Base-by-base conservation (phyloP, 2,329 filamentous ascomycete species). In the Ascocoryne sarcoides region DNA sequence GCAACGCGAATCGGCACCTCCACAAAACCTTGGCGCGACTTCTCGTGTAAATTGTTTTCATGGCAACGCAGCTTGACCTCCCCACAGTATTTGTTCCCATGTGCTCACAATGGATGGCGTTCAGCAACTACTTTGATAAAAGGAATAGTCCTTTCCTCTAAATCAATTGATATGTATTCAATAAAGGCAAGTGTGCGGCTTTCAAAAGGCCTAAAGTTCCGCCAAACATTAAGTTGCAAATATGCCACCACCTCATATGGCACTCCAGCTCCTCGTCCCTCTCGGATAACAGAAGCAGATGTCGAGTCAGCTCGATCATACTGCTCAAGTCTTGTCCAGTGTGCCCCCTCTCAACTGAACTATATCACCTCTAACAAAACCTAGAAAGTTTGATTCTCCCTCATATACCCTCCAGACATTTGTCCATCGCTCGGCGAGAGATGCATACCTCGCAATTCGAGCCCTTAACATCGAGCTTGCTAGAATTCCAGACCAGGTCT, bases 391-490 rank as follows among this genome's bases (percentile, higher is more conserved):
- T 63, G 92, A 98, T 63, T 82, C 88, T 40, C 85, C 93, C 48
- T 88, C 92, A 12, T 86, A 87, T 60, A 75, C 92, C 26, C 77
- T 95, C 44, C 81, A 85, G 48, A 82, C 85, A 46, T 95, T 95
- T 64, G 75, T 95, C 46, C 88, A 87, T 1, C 69, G 68, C 3
- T 71, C 80, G 20, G 73, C 82, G 10, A 80, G 79, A 55, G 81
- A 93, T 62, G 82, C 86, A 51, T 95, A 96, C 65, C 76, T 94
- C 52, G 87, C 89, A 44, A 78, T 98, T 43, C 84, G 90, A 48
- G 84, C 89, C 37, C 79, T 98, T 62, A 98, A 98, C 60, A 75
- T 96, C 55, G 90, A 95, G 62, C 76, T 95, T 45, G 85, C 90
- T 32, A 77, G 85, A 42, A 83, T 96, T 47, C 87, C 92, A 42